Percentiles rank a stretch among this genome's conserved stretches.
phyloP scores from a whole-genome alignment of 1,284 basidiomycete species.

The Naganishia sp. region DNA sequence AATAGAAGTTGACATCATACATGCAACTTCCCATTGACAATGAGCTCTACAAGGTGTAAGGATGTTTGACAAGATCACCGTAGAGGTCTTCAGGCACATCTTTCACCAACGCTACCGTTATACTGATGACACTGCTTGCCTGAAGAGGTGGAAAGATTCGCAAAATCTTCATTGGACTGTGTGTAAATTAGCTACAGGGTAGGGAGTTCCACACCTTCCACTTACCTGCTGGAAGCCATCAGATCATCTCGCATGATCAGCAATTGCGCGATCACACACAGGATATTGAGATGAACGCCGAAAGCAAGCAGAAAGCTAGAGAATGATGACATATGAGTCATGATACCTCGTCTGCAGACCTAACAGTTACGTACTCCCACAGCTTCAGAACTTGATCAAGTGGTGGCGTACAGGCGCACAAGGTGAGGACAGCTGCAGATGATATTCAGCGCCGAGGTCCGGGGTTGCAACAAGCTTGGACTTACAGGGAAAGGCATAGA shows the following conservation, averaged over 20 bases:
- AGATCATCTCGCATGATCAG: slow-evolving; percentile 85
- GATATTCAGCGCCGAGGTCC: background rate
- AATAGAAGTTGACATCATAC: too few species aligned
- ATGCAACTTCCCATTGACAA: background rate
- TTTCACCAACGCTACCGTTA: slow-evolving; percentile 87
- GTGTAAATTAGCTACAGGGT: slow-evolving; percentile 1
- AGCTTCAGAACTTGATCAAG: slow-evolving; percentile 88
- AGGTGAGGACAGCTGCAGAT: slow-evolving; percentile 78
- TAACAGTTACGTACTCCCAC: slow-evolving; percentile 67
- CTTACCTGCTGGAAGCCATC: slow-evolving; percentile 77
- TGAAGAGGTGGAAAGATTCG: slow-evolving; percentile 92
- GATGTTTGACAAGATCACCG: slow-evolving; percentile 83
- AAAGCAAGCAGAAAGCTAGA: slow-evolving; percentile 82
- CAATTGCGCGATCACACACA: slow-evolving; percentile 94
- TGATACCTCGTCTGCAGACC: background rate
- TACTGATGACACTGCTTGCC: slow-evolving; percentile 81
- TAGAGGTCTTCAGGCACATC: slow-evolving; percentile 87
- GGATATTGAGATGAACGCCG: slow-evolving; percentile 90
- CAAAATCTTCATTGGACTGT: slow-evolving; percentile 88
- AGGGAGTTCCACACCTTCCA: slow-evolving; percentile 15
- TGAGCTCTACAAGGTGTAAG: slow-evolving; percentile 56
- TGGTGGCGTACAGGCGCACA: slow-evolving; percentile 95
- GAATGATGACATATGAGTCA: background rate
- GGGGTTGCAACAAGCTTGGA: slow-evolving; percentile 33
- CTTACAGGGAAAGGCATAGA: slow-evolving; percentile 95